Base-by-base conservation (phyloP, 169 alveolate species). In the Plasmodium yoelii region DNA sequence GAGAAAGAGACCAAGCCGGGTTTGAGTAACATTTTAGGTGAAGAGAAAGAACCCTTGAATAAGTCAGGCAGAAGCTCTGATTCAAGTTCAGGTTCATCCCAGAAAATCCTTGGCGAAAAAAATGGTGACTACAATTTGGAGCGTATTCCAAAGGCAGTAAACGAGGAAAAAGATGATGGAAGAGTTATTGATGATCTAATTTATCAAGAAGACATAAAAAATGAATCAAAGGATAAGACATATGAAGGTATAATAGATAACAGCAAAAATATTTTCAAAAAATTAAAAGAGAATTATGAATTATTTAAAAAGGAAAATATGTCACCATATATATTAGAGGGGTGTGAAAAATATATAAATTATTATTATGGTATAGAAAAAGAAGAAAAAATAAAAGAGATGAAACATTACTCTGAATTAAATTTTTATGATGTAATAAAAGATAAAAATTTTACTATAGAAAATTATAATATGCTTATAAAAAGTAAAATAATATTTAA, bases 321-420 rank as follows among this genome's bases (percentile, higher is more conserved):
- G 22, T 82, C 90, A 1, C 90, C 90, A n/a, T 55, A 67, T 28
- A 19, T 82, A 12, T 24, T 67, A 6, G 84, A 82, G 19, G 51
- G 65, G 12, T 82, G 90, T 28, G 90, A 82, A 67, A 67, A 56
- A 22, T 82, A 67, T 71, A 49, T 82, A 13, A 67, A 47, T 53
- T 82, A 82, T 61, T 82, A 82, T 59, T 82, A 82, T n/a, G 90
- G 90, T 34, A 82, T 82, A 8, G 90, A 82, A 15, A 82, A 82
- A 34, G 90, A 82, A 46, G 84, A 82, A 82, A 82, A 65, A 26
- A 15, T 82, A 15, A 82, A 55, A 10, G 90, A 82, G 13, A 8
- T 82, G 51, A 44, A 24, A 67, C 67, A 67, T n/a, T 82, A 82
- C 19, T n/a, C 61, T 0, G 55, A 82, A 3, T 18, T 82, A 19